These are phyloP conservation scores for Russula sp. DNA, from an alignment of 768 basidiomycete genomes.

Conservation along the genomic window DNA sequence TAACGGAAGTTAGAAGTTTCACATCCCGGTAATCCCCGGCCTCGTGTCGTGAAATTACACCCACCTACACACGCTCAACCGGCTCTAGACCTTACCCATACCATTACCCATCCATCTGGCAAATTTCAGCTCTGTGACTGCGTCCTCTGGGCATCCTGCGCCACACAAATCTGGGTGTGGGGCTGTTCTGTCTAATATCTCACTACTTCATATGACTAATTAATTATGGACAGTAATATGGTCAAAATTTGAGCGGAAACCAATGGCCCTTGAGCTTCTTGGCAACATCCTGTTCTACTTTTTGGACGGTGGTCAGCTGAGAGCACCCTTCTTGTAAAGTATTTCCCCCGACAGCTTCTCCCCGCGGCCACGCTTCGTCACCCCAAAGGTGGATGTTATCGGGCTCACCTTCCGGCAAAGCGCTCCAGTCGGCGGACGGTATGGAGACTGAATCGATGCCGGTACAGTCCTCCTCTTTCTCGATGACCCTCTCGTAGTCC, in stretches of 20 bases:
- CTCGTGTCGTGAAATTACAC: slow-evolving; percentile 8
- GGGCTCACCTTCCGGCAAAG: background rate
- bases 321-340: background rate
- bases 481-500: background rate
- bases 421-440: background rate
- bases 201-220: background rate
- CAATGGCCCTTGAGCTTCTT: slow-evolving; percentile 52
- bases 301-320: slow-evolving; percentile 28
- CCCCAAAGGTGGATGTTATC: slow-evolving; percentile 9
- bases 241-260: slow-evolving; percentile 52
- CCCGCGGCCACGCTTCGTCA: slow-evolving; percentile 1
- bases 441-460: background rate
- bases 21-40: slow-evolving; percentile 2
- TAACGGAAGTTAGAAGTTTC: background rate
- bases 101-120: background rate
- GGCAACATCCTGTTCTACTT: slow-evolving; percentile 58
- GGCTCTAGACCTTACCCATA: background rate
- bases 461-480: background rate
- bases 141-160: background rate
- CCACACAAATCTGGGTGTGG: background rate
- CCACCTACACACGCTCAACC: background rate
- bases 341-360: background rate
- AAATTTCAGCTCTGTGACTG: background rate
- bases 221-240: background rate
- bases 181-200: background rate